Base-by-base conservation (phyloP, 352 stramenopile genomes). In the Pythium utonaiense region DNA sequence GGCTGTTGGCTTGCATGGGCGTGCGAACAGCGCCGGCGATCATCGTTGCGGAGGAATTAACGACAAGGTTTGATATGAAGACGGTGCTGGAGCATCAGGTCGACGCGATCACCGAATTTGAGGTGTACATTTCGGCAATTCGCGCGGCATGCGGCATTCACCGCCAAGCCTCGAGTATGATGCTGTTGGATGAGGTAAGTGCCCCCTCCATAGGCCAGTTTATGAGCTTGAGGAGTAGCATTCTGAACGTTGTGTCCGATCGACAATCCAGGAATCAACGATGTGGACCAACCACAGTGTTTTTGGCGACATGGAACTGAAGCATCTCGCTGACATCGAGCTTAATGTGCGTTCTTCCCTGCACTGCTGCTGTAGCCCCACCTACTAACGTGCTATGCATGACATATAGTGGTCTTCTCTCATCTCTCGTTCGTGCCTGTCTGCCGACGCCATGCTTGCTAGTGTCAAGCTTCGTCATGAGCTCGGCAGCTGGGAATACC, bases 21-120 rank as follows among this genome's bases (percentile, higher is more conserved):
- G 49, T 90, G 21, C 78, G 78, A 3, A 57, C 22, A 1, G 77
- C 73, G 0, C 68, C 80, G 19, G 71, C 55, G 5, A 64, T 62
- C 27, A 31, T 73, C 6, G 69, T 90, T 6, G 45, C 80, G 21
- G 64, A 85, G 28, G 58, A 71, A 31, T 6, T 71, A 7, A 14
- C 36, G 5, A 48, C 63, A 1, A 57, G 42, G 16, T 19, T 48
- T 2, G 51, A 64, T n/a, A 45, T 53, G 21, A 34, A 47, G 21
- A 25, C 50, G 0, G 27, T 31, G 6, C 30, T 48, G 1, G n/a
- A 40, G 1, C 22, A 51, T 17, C 31, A 56, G 2, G 64, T 82
- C n/a, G 79, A 89, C 52, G 61, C 69, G 1, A 82, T 77, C 28
- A 70, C 68, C 0, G 79, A 89, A 30, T 67, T 87, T 3, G 75